phyloP scores from a whole-genome alignment of 2,329 filamentous ascomycete genomes.

The Lachnellula cervina region DNA sequence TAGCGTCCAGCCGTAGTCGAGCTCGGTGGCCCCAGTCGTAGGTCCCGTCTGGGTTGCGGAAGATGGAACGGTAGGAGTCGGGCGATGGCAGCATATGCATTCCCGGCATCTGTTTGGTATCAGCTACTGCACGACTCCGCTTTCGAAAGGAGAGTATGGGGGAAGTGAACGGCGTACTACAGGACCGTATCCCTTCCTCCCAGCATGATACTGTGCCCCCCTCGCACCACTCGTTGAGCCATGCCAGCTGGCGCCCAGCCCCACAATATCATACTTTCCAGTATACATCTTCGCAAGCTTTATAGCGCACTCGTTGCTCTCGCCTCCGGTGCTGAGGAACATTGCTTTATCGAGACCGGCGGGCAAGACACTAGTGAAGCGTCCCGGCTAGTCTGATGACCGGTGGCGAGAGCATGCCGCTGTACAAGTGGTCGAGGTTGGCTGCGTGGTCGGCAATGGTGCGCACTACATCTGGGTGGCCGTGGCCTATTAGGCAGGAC shows the following conservation, averaged over 20 bases:
- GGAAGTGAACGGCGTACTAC: conserved; percentile 12
- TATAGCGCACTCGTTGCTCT: conserved; percentile 59
- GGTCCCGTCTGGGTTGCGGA: conserved; percentile 52
- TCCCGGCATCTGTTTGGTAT: conserved; percentile 43
- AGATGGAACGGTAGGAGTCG: conserved; percentile 57
- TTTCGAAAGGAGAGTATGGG: no score
- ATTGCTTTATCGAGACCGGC: conserved; percentile 48
- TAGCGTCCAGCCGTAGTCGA: conserved; percentile 57
- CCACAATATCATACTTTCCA: conserved; percentile 47
- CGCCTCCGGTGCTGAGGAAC: conserved; percentile 36
- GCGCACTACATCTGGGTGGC: conserved; percentile 48
- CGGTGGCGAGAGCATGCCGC: conserved; percentile 52
- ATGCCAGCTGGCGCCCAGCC: conserved; percentile 55
- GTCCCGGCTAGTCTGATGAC: conserved; percentile 50
- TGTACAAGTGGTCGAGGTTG: conserved; percentile 54
- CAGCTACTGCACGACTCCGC: no score
- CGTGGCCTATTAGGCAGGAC: conserved; percentile 50
- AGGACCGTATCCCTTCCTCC: conserved; percentile 42
- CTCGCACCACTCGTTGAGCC: conserved; percentile 52
- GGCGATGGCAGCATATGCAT: conserved; percentile 54
- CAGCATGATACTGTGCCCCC: conserved; percentile 49
- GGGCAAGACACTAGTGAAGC: conserved; percentile 46
- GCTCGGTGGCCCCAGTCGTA: conserved; percentile 63
- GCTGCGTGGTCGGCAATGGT: conserved; percentile 45
- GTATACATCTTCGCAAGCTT: conserved; percentile 60